These are phyloP conservation scores for Pichia thaimueangensis DNA, from an alignment of 805 yeast genomes.

Conservation along the genomic window DNA sequence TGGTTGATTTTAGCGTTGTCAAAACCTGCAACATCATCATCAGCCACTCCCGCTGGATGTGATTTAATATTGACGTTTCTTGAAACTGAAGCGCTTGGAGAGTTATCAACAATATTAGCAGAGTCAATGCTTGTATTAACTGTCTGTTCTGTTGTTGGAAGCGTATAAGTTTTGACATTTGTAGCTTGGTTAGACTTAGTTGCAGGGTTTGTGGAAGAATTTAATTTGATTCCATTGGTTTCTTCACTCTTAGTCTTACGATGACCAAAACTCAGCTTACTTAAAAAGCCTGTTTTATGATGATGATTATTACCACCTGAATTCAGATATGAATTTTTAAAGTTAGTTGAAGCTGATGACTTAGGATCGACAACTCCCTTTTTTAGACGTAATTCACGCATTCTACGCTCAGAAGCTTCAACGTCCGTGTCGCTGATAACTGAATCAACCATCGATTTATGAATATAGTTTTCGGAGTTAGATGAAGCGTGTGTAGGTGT, in stretches of 20 bases:
- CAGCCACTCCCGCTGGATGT: not conserved
- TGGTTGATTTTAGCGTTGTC: too few species aligned
- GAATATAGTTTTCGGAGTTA: constrained; percentile 17
- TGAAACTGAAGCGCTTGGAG: too few species aligned
- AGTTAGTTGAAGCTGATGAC: not conserved
- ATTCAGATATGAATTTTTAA: too few species aligned
- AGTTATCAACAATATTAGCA: not conserved
- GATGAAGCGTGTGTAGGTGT: not conserved
- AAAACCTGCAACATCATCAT: too few species aligned
- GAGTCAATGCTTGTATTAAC: not conserved
- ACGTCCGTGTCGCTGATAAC: constrained; percentile 19
- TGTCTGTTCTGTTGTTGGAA: not conserved
- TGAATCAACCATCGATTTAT: constrained; percentile 27
- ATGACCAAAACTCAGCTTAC: constrained; percentile 6
- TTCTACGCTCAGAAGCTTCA: constrained; percentile 6
- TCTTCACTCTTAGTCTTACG: constrained; percentile 3
- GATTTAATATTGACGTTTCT: not conserved
- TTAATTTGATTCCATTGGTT: too few species aligned
- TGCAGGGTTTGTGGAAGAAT: too few species aligned
- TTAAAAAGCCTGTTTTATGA: constrained; percentile 2
- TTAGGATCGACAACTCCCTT: too few species aligned
- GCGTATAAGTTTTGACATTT: not conserved
- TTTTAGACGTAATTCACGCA: too few species aligned
- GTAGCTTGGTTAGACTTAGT: not conserved
- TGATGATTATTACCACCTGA: too few species aligned